Evolutionary conservation across 768 basidiomycete species (phyloP), one percentile per base, ranked within the genome.

Genomic region (Serendipita sp.): DNA sequence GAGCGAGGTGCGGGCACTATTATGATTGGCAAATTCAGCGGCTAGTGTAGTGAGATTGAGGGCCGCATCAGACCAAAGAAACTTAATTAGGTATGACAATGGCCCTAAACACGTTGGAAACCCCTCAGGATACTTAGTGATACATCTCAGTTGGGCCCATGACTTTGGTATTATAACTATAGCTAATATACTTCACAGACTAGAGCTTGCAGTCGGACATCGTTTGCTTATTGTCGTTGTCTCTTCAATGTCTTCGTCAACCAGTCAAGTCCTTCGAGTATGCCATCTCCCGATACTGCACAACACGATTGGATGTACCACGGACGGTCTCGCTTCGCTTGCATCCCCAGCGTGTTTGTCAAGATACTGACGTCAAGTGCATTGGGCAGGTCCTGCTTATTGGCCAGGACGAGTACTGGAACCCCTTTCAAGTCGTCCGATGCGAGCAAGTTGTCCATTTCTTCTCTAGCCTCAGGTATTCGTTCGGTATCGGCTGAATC

Each of bases 211-310:
- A 23, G 23, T 23, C 23, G 23, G 13, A 7, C 38, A 13, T 7
- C 38, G 7, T 41, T 13, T 41, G 13, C 38, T 41, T 41, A 41
- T 41, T 41, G 38, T 7, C 38, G 38, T 41, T 41, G 48, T 51
- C 48, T 18, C 30, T 51, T 51, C 48, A 51, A 8, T 16, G 48
- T 51, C 18, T 60, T 60, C 56, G 56, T 88, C 82, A 92, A 78
- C 95, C 93, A 97, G 78, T 97, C 94, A 70, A 96, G 81, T 76
- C 95, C 95, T 78, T 97, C 95, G 75, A 97, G 97, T 66, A 98
- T 81, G 78, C 96, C 96, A 74, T 98, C 96, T 69, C 95, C 96
- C 70, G 90, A 94, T 48, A 95, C 97, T 65, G 96, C 96, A 73
- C 94, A 64, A 30, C 64, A 35, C 8, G 51, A 35, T 52, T 56